These are phyloP conservation scores for Pythium myriotylum DNA, from an alignment of 352 stramenopile species.

Conservation along the genomic window DNA sequence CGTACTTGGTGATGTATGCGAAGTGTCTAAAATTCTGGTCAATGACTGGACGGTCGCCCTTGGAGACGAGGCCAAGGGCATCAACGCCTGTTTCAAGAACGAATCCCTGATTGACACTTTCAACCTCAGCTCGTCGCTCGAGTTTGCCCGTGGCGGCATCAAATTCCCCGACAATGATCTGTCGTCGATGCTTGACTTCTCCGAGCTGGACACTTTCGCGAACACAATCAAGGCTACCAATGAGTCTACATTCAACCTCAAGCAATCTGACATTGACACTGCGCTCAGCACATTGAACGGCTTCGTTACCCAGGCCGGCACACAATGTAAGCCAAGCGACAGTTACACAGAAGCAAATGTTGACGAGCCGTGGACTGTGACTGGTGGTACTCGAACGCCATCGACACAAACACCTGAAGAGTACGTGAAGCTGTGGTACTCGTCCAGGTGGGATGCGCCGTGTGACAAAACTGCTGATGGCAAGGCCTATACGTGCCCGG, in stretches of 20 bases:
- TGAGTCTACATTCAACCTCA: slow-evolving; percentile 31
- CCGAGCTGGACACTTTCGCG: slow-evolving; percentile 38
- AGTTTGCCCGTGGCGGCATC: slow-evolving; percentile 63
- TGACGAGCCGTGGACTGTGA: slow-evolving; percentile 41
- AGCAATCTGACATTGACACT: slow-evolving; percentile 13
- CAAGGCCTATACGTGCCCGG: not conserved
- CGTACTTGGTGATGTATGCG: slow-evolving; percentile 60
- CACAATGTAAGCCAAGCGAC: slow-evolving; percentile 10
- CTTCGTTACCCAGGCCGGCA: slow-evolving; percentile 26
- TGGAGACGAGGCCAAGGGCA: slow-evolving; percentile 43
- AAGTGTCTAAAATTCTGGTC: slow-evolving; percentile 48
- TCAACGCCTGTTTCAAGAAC: slow-evolving; percentile 70
- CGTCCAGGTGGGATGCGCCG: not conserved
- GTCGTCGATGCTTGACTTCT: slow-evolving; percentile 44
- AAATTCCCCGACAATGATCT: slow-evolving; percentile 43
- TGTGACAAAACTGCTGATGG: slow-evolving; percentile 1
- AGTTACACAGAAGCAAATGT: slow-evolving; percentile 39
- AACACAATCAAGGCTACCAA: slow-evolving; percentile 25
- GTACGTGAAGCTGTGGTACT: slow-evolving; percentile 32
- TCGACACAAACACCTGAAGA: not conserved
- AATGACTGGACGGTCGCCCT: slow-evolving; percentile 62
- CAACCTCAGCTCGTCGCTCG: slow-evolving; percentile 52
- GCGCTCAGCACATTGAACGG: slow-evolving; percentile 28
- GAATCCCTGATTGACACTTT: slow-evolving; percentile 62
- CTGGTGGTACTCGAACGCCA: not conserved